Evolutionary conservation across 371 early-diverging fungal species (phyloP).

Genomic region (Mucor saturninus): DNA sequence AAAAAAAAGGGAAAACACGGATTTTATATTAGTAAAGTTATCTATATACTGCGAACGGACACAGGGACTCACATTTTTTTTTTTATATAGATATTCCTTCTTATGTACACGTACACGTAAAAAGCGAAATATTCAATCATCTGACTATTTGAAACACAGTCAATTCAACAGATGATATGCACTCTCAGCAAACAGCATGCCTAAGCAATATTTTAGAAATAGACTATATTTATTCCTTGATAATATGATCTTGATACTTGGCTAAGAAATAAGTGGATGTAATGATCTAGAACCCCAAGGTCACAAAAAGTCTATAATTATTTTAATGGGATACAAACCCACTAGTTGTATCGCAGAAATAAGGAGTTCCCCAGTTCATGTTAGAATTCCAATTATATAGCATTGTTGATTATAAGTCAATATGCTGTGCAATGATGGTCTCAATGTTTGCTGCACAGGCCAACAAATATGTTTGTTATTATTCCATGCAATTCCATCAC

Average conservation of each 20-base stretch:
- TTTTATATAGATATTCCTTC: conserved; percentile 3
- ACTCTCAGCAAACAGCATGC: not conserved
- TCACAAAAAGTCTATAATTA: not conserved
- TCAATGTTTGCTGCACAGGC: conserved; percentile 26
- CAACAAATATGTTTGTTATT: conserved; percentile 20
- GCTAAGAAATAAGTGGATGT: not conserved
- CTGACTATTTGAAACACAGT: conserved; percentile 2
- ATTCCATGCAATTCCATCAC: not conserved
- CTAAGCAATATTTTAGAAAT: not conserved
- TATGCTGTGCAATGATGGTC: conserved; percentile 15
- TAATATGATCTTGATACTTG: conserved; percentile 1
- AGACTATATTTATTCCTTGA: not conserved
- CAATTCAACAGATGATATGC: conserved; percentile 7
- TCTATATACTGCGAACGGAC: conserved; percentile 9
- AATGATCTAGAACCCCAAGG: not conserved
- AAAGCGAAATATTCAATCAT: conserved; percentile 3
- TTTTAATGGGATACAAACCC: conserved; percentile 1
- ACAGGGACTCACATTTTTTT: not conserved
- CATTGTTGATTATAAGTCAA: conserved; percentile 6
- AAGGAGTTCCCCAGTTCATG: not conserved
- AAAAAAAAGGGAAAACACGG: conserved; percentile 6
- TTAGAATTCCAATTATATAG: not conserved
- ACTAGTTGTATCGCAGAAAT: not conserved
- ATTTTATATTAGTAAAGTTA: conserved; percentile 1
- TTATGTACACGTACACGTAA: conserved; percentile 3